Conservation (phyloP, 305 asterid genomes). For the Lippia alba region DNA sequence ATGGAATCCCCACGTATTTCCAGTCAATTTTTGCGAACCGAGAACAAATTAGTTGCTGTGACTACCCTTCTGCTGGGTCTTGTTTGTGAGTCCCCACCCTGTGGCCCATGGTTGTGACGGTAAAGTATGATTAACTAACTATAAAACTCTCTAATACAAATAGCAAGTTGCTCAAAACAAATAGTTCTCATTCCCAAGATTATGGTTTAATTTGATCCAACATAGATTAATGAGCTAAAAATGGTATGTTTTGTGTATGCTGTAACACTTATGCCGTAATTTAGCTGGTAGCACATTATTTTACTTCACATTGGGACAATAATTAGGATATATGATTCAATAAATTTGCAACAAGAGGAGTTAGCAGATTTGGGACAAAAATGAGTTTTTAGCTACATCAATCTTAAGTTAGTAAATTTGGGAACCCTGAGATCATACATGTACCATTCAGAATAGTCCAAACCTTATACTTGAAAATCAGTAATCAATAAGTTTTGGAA, state of each 20-base stretch:
- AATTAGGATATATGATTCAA: neutral
- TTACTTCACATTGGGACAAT: neutral
- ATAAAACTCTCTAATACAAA: too few species aligned
- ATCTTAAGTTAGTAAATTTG: neutral
- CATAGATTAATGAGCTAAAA: neutral
- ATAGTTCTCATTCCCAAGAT: neutral
- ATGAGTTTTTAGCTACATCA: neutral
- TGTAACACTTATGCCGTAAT: neutral
- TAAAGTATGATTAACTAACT: too few species aligned
- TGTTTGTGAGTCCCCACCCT: too few species aligned
- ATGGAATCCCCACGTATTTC: too few species aligned
- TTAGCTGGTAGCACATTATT: neutral
- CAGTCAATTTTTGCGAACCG: too few species aligned
- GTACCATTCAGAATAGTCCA: neutral
- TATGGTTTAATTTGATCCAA: neutral
- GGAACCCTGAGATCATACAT: neutral
- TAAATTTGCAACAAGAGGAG: neutral
- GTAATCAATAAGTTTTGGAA: neutral
- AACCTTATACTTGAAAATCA: neutral
- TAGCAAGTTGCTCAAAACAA: slow-evolving; percentile 1
- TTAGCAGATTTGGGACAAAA: neutral
- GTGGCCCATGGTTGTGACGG: too few species aligned
- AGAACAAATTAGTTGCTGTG: too few species aligned
- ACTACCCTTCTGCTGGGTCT: too few species aligned
- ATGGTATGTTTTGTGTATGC: neutral